phyloP scores from a whole-genome alignment of 805 yeast species.

The Starmerella asiatica region DNA sequence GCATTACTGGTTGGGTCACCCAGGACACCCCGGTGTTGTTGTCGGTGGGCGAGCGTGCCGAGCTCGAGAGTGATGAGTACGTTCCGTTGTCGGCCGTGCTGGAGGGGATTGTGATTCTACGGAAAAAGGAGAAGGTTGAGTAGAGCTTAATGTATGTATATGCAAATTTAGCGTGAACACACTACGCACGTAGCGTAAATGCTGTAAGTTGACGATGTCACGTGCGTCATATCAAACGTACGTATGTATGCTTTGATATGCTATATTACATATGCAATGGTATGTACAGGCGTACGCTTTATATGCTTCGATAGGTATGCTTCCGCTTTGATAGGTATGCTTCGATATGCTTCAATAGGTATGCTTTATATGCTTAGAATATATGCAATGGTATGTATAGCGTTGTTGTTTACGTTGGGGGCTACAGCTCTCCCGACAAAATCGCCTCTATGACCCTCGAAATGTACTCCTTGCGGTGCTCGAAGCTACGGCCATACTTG shows the following conservation, averaged over 20 bases:
- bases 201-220: no score
- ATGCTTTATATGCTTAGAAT: neutral
- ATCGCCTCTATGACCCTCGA: conserved; percentile 31
- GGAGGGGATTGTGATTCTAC: conserved; percentile 88
- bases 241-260: no score
- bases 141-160: neutral
- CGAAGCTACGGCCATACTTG: conserved; percentile 26
- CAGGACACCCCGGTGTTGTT: conserved; percentile 93
- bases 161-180: neutral
- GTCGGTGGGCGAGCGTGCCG: conserved; percentile 93
- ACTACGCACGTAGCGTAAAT: no score
- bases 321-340: no score
- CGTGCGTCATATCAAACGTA: no score
- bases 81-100: conserved; percentile 64
- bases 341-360: no score
- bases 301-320: no score
- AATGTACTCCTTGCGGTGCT: conserved; percentile 28
- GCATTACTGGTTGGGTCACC: conserved; percentile 99
- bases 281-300: no score
- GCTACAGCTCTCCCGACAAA: conserved; percentile 29
- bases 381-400: no score
- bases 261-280: no score
- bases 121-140: conserved; percentile 40
- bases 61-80: conserved; percentile 88
- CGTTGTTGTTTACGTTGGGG: no score